Evolutionary conservation across 2,329 filamentous ascomycete species (phyloP).

Genomic region (Aspergillus tubingensis): DNA sequence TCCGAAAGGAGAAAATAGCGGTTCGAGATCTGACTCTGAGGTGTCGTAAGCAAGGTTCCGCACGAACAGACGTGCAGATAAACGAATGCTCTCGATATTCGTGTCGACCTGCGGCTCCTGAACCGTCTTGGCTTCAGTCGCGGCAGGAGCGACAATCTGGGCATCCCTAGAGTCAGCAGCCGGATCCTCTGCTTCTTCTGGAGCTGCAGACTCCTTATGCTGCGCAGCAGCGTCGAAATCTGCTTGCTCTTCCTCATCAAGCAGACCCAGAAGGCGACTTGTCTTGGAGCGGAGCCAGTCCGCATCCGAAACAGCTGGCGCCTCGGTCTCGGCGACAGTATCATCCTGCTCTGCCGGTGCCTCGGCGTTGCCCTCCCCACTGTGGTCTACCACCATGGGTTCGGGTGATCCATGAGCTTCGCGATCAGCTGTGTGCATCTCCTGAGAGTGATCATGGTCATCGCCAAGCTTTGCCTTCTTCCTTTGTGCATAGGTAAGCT

Average conservation of each 20-base stretch:
- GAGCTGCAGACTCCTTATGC: conserved; percentile 20
- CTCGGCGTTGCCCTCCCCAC: conserved; percentile 22
- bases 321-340: conserved; percentile 29
- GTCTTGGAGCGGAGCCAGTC: conserved; percentile 93
- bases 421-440: conserved; percentile 5
- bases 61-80: conserved; percentile 79
- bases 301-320: conserved; percentile 63
- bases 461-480: conserved; percentile 47
- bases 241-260: conserved; percentile 64
- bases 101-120: conserved; percentile 36
- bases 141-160: conserved; percentile 18
- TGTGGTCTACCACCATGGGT: conserved; percentile 27
- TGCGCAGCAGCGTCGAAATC: conserved; percentile 42
- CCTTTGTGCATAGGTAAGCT: conserved; percentile 46
- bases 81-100: conserved; percentile 64
- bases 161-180: conserved; percentile 17
- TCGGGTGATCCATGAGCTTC: conserved; percentile 19
- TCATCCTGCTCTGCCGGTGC: conserved; percentile 20
- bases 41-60: conserved; percentile 83
- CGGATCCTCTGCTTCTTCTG: conserved; percentile 11
- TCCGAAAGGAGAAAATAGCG: conserved; percentile 71
- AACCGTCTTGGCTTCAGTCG: conserved; percentile 10
- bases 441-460: conserved; percentile 63
- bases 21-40: conserved; percentile 73
- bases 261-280: conserved; percentile 78